These are phyloP conservation scores for Nakaseomyces glabratus DNA, from an alignment of 1,139 yeast genomes.

Conservation along the genomic window DNA sequence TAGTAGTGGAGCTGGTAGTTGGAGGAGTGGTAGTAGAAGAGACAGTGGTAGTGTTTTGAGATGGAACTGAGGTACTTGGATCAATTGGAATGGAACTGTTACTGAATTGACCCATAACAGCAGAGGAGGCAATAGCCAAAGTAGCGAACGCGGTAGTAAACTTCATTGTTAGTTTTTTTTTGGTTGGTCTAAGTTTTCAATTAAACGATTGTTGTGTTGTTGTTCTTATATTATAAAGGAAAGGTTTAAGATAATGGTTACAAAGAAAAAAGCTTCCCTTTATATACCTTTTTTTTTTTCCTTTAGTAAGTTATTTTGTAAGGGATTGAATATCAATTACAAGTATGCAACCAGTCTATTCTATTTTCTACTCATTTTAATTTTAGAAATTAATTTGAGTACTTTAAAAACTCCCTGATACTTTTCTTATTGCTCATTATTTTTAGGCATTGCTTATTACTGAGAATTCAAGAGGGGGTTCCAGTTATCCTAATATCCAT, in stretches of 20 bases:
- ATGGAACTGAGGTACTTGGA: background rate
- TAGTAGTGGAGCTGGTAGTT: background rate
- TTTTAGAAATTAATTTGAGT: too few species aligned
- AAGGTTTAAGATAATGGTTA: background rate
- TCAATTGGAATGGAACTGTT: slow-evolving; percentile 1
- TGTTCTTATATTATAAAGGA: background rate
- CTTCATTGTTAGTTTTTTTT: slow-evolving; percentile 5
- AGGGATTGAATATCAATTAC: too few species aligned
- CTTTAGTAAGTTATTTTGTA: too few species aligned
- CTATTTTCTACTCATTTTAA: too few species aligned
- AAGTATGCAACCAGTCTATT: too few species aligned
- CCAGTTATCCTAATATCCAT: too few species aligned
- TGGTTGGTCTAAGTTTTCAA: background rate
- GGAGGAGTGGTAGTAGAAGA: slow-evolving; percentile 3
- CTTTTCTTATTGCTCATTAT: too few species aligned
- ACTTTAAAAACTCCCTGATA: too few species aligned
- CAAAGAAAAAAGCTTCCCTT: background rate
- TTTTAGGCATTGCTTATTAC: too few species aligned
- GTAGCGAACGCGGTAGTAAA: slow-evolving; percentile 6
- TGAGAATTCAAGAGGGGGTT: too few species aligned
- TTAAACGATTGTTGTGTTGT: background rate
- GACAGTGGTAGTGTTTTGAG: background rate
- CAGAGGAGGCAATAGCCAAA: slow-evolving; percentile 1
- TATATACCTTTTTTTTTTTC: too few species aligned
- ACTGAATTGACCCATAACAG: background rate